These are phyloP conservation scores for Polytrichum formosum DNA, from an alignment of 225 moss, liverwort and hornwort genomes.

Conservation along the genomic window DNA sequence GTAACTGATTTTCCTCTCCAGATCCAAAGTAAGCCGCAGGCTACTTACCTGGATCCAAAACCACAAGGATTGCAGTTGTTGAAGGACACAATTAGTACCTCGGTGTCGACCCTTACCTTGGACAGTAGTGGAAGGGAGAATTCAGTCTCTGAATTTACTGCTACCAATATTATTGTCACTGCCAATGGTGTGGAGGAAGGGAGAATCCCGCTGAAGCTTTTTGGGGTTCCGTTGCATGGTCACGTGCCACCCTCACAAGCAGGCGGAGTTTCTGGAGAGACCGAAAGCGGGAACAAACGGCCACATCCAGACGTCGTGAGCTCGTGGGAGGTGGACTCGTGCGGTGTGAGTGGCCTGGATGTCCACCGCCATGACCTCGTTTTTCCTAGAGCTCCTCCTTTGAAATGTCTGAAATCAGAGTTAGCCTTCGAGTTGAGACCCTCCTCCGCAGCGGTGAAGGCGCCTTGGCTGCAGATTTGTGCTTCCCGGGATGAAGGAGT, in stretches of 20 bases:
- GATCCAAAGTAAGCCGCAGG: constrained; percentile 17
- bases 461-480: constrained; percentile 64
- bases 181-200: constrained; percentile 5
- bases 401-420: constrained; percentile 56
- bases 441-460: constrained; percentile 23
- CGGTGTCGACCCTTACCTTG: constrained; percentile 19
- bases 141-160: too few relatives aligned
- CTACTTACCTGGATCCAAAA: neutral
- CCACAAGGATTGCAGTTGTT: constrained; percentile 7
- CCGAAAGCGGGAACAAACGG: constrained; percentile 15
- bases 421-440: constrained; percentile 59
- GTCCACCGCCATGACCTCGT: constrained; percentile 20
- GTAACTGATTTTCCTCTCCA: constrained; percentile 55
- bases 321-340: constrained; percentile 19
- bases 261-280: constrained; percentile 11
- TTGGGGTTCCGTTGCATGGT: constrained; percentile 59
- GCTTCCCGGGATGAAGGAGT: constrained; percentile 68
- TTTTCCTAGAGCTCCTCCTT: constrained; percentile 43
- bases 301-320: constrained; percentile 14
- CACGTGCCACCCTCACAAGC: constrained; percentile 6
- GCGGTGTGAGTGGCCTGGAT: constrained; percentile 11
- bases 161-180: neutral
- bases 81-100: constrained; percentile 14
- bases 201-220: constrained; percentile 44
- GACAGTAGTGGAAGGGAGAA: too few relatives aligned